Base-by-base conservation (phyloP, 106 monocot species). In the Platanthera guangdongensis region DNA sequence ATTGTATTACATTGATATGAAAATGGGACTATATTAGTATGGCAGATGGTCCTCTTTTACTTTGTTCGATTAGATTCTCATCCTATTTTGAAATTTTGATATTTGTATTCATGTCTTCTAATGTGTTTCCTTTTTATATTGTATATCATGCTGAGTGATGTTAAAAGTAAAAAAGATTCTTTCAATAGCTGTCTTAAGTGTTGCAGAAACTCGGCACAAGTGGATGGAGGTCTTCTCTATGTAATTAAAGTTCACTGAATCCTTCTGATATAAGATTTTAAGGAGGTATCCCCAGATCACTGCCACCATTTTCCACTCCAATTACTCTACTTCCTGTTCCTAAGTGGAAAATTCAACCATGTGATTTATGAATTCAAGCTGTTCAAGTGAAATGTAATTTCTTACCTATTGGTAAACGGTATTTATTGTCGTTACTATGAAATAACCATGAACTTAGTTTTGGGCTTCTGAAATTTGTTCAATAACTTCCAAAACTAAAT, bases 191-290 rank as follows among this genome's bases (percentile, higher is more conserved):
- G n/a, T n/a, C 2, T 75, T 22, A 10, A 50, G 67, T 79, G 48
- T 77, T 86, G 57, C 80, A 99, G 97, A 91, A 87, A 71, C 90
- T 94, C 80, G 51, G 80, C 30, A 54, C 80, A 49, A 67, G 50
- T 91, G 14, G 85, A 94, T 55, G 47, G 57, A 50, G 79, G 86
- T 25, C 86, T 89, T 71, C 12, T 90, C 45, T 92, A 88, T 79
- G 25, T 88, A n/a, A 69, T 99, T 22, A 90, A 89, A 46, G 92
- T 99, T 3, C 90, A 99, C 39, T 68, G 78, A 5, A 84, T 94
- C 3, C 83, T 97, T 72, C 89, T 89, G 47, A 86, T 91, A 79
- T 87, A 85, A 84, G 92, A 99, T 86, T 94, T 99, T 57, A 88
- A 87, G 50, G 97, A 94, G 91, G 97, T 92, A 89, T 46, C 50